A percentile compares a stretch with the other conserved stretches of the same genome.
Evolutionary conservation across 805 yeast genomes (phyloP).

Genomic region (Torulaspora microellipsoides): DNA sequence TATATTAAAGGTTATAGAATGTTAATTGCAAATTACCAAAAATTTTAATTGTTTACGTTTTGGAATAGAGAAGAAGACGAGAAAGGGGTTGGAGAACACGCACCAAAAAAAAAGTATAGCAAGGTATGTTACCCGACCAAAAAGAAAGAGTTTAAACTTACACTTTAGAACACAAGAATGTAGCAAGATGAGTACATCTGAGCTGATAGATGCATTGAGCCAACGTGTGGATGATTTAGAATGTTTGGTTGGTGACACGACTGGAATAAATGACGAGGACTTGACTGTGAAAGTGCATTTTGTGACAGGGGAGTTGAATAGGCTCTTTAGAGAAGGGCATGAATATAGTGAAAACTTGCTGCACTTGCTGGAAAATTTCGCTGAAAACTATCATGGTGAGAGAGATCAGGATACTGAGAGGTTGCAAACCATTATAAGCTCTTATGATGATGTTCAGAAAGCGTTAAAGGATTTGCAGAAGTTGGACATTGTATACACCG

Average conservation of each 20-base stretch:
- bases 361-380: conserved; percentile 4
- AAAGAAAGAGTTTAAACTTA: no score
- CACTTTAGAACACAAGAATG: neutral
- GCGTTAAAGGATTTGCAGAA: conserved; percentile 1
- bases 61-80: no score
- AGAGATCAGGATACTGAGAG: neutral
- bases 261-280: neutral
- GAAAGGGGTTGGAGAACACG: no score
- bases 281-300: neutral
- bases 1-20: no score
- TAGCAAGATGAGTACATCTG: neutral
- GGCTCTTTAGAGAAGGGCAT: conserved; percentile 4
- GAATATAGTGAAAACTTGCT: conserved; percentile 6
- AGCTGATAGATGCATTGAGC: conserved; percentile 1
- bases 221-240: conserved; percentile 2
- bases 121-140: no score
- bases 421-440: conserved; percentile 1
- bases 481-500: conserved; percentile 1
- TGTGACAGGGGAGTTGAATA: conserved; percentile 2
- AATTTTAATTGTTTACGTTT: no score
- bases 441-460: conserved; percentile 1
- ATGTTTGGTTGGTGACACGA: neutral
- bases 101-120: no score
- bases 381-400: neutral
- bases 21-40: no score